Evolutionary conservation across 352 stramenopile species (phyloP).

Genomic region (Globisporangium splendens): DNA sequence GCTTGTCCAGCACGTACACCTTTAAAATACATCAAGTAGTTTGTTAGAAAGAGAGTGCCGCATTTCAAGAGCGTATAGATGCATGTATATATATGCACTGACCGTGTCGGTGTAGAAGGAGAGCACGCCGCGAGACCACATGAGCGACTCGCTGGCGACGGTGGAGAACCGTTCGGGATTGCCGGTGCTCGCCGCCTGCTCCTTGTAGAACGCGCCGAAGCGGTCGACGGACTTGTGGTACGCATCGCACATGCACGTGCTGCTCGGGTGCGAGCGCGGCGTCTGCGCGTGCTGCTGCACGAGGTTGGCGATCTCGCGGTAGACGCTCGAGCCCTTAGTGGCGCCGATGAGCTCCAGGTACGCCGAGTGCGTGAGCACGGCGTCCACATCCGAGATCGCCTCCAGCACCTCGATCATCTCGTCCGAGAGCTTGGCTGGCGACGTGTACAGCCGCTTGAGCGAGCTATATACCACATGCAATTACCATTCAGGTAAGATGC

Average conservation of each 20-base stretch:
- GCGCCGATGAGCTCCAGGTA: constrained; percentile 65
- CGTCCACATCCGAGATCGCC: constrained; percentile 68
- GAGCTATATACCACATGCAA: constrained; percentile 15
- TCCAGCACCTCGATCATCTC: constrained; percentile 74
- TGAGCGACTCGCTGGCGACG: constrained; percentile 73
- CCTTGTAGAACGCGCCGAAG: constrained; percentile 65
- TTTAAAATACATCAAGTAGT: constrained; percentile 8
- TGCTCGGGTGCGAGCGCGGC: constrained; percentile 20
- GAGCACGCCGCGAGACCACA: constrained; percentile 62
- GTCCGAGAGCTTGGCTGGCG: constrained; percentile 46
- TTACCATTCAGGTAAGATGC: constrained; percentile 6
- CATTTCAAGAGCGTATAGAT: constrained; percentile 79
- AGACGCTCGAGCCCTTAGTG: constrained; percentile 41
- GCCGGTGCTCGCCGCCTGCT: constrained; percentile 31
- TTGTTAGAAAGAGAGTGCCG: constrained; percentile 7
- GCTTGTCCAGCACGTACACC: constrained; percentile 79
- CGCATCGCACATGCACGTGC: constrained; percentile 62
- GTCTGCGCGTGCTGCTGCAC: constrained; percentile 43
- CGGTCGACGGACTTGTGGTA: constrained; percentile 68
- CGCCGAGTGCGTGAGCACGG: constrained; percentile 47
- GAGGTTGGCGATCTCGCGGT: constrained; percentile 55
- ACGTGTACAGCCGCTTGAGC: constrained; percentile 63
- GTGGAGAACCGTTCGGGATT: constrained; percentile 50
- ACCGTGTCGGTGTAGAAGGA: constrained; percentile 82
- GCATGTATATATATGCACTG: constrained; percentile 2